phyloP scores from a whole-genome alignment of 176 grass and related monocot genomes.

The Oryza rufipogon region DNA sequence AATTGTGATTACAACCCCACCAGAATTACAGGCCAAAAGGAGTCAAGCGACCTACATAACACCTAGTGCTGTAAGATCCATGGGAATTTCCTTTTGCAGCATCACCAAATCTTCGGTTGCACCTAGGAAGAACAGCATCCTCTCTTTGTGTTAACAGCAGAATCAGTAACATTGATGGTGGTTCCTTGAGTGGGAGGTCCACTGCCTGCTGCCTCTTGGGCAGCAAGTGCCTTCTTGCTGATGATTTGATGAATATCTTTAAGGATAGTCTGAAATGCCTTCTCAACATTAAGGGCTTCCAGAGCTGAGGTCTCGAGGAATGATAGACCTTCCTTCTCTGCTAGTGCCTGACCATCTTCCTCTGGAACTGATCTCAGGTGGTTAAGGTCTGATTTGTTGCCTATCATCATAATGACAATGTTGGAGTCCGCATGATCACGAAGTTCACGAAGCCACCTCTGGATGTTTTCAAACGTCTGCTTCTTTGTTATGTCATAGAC shows the following conservation, averaged over 20 bases:
- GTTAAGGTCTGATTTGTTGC: constrained; percentile 72
- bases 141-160: constrained; percentile 41
- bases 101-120: constrained; percentile 18
- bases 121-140: constrained; percentile 62
- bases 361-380: constrained; percentile 66
- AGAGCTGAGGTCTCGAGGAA: constrained; percentile 71
- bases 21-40: constrained; percentile 48
- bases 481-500: constrained; percentile 79
- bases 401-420: constrained; percentile 82
- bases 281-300: constrained; percentile 73
- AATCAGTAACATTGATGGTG: constrained; percentile 59
- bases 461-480: constrained; percentile 72
- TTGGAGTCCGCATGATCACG: constrained; percentile 74
- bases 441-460: constrained; percentile 71
- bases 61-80: constrained; percentile 39
- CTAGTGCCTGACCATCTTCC: constrained; percentile 63
- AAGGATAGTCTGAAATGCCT: constrained; percentile 66
- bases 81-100: constrained; percentile 25
- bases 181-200: constrained; percentile 63
- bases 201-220: constrained; percentile 63
- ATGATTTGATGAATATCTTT: constrained; percentile 74
- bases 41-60: constrained; percentile 43
- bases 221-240: constrained; percentile 78
- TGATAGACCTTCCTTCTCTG: constrained; percentile 69
- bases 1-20: constrained; percentile 58